phyloP scores from a whole-genome alignment of 495 filamentous ascomycete species.

The Penicillium silybi region DNA sequence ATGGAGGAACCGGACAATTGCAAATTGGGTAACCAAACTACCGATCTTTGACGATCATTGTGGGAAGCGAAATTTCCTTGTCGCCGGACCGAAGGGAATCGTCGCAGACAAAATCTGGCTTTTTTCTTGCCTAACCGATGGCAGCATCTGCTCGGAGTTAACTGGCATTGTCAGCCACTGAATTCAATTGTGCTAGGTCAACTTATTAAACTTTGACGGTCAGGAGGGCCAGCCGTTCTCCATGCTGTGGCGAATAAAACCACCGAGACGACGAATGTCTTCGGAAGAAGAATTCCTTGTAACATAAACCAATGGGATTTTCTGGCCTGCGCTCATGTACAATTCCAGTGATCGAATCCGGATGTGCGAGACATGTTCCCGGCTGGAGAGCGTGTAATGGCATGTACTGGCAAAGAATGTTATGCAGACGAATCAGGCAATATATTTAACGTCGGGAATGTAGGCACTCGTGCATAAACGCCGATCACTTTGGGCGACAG shows the following conservation, averaged over 20 bases:
- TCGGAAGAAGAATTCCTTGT: neutral
- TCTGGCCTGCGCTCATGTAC: neutral
- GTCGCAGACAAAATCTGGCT: neutral
- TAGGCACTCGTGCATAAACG: neutral
- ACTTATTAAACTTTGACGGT: neutral
- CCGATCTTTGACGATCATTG: neutral
- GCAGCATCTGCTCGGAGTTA: neutral
- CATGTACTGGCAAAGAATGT: neutral
- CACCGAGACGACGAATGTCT: neutral
- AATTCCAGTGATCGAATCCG: neutral
- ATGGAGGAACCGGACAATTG: neutral
- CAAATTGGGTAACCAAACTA: neutral
- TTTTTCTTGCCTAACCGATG: neutral
- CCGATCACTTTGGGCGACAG: neutral
- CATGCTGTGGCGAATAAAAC: neutral
- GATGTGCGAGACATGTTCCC: neutral
- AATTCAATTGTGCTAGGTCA: neutral
- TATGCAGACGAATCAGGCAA: neutral
- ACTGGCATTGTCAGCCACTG: neutral
- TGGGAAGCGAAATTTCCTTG: neutral
- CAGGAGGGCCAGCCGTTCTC: neutral
- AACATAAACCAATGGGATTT: neutral
- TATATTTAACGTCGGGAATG: neutral
- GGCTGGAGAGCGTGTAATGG: neutral
- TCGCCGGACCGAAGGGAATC: neutral